Evolutionary conservation across 2,329 filamentous ascomycete species (phyloP).

Genomic region (Claviceps purpurea): DNA sequence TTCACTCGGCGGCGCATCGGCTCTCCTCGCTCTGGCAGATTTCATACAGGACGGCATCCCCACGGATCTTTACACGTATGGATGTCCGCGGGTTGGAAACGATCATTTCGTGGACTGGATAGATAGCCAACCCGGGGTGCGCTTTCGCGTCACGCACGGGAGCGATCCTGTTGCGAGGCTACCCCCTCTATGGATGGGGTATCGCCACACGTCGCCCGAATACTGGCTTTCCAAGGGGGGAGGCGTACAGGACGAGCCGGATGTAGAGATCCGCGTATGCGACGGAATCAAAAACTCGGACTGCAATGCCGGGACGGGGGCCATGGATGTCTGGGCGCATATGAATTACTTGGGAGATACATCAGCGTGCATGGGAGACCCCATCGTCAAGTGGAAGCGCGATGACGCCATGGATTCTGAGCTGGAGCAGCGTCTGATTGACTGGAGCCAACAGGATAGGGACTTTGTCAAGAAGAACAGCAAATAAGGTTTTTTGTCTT

Average conservation of each 20-base stretch:
- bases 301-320: slow-evolving; percentile 38
- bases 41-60: slow-evolving; percentile 34
- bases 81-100: slow-evolving; percentile 53
- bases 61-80: slow-evolving; percentile 50
- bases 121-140: slow-evolving; percentile 33
- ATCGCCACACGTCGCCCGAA: slow-evolving; percentile 55
- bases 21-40: slow-evolving; percentile 43
- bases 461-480: background rate
- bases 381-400: slow-evolving; percentile 14
- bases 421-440: slow-evolving; percentile 24
- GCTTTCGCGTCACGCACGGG: slow-evolving; percentile 53
- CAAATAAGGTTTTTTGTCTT: background rate
- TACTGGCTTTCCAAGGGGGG: slow-evolving; percentile 42
- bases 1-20: slow-evolving; percentile 54
- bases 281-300: slow-evolving; percentile 29
- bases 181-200: slow-evolving; percentile 43
- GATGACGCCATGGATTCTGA: slow-evolving; percentile 20
- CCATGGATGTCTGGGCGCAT: slow-evolving; percentile 33
- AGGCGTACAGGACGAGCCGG: slow-evolving; percentile 21
- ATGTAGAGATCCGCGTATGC: slow-evolving; percentile 32
- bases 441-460: slow-evolving; percentile 1
- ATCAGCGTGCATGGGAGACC: slow-evolving; percentile 22
- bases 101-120: slow-evolving; percentile 39
- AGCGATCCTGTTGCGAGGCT: slow-evolving; percentile 56
- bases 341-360: slow-evolving; percentile 34